A percentile compares a stretch with the other conserved stretches of the same genome.
Conservation (phyloP, 2,329 filamentous ascomycete species). For the Dactylellina sp. region DNA sequence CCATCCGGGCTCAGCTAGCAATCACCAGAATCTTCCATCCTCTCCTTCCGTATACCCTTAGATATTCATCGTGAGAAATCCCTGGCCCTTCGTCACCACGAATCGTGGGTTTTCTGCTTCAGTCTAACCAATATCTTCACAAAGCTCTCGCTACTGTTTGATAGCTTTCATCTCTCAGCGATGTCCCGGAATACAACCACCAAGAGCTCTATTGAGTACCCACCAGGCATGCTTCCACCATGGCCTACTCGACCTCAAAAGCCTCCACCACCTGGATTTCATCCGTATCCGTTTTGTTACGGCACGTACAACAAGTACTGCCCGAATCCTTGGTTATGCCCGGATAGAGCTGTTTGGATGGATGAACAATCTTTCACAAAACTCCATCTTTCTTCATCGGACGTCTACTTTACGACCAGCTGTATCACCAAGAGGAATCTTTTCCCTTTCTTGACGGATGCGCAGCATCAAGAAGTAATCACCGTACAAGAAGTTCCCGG, state of each 20-base stretch:
- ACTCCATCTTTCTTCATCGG: not conserved
- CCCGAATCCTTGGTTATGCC: slow-evolving; percentile 24
- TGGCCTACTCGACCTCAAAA: not conserved
- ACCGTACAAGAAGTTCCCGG: not conserved
- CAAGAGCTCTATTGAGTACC: not conserved
- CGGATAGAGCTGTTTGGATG: slow-evolving; percentile 15
- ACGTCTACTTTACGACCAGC: not conserved
- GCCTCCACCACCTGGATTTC: slow-evolving; percentile 21
- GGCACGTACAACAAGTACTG: slow-evolving; percentile 34
- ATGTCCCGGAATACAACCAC: not conserved
- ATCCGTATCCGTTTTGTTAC: slow-evolving; percentile 31
- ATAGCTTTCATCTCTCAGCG: slow-evolving; percentile 1
- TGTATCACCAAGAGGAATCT: not conserved
- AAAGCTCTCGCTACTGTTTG: not conserved
- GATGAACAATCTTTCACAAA: slow-evolving; percentile 1
- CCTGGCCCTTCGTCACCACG: not conserved
- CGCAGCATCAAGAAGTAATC: not conserved
- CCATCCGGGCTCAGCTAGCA: slow-evolving; percentile 11
- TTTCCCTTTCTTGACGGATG: not conserved
- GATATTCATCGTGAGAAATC: not conserved
- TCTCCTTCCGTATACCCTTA: not conserved
- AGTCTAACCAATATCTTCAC: not conserved
- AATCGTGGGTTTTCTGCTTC: not conserved
- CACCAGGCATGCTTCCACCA: slow-evolving; percentile 14
- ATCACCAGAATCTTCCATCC: not conserved